Conservation (phyloP, 139 green algal species). For the Coelastrella sp. region DNA sequence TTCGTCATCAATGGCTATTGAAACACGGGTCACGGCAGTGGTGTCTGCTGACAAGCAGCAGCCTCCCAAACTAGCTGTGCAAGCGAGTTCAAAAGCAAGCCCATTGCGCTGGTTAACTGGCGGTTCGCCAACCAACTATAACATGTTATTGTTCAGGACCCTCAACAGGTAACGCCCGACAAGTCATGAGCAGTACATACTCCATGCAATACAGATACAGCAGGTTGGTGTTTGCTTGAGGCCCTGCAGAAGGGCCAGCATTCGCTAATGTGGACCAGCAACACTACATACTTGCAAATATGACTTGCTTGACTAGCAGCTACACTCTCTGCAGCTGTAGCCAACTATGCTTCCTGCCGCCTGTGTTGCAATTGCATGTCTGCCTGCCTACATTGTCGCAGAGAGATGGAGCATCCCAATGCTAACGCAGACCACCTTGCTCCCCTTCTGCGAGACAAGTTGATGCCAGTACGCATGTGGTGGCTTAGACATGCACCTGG, state of each 20-base stretch:
- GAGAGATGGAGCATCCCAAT: slow-evolving; percentile 64
- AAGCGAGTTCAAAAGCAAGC: background rate
- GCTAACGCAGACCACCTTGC: slow-evolving; percentile 73
- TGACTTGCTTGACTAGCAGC: too few relatives aligned
- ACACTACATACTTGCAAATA: too few relatives aligned
- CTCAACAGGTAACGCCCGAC: slow-evolving; percentile 57
- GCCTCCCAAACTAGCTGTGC: background rate
- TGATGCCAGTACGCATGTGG: slow-evolving; percentile 66
- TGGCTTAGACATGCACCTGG: slow-evolving; percentile 37
- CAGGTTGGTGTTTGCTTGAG: too few relatives aligned
- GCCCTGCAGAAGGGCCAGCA: too few relatives aligned
- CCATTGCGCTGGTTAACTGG: slow-evolving; percentile 25
- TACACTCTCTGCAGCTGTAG: too few relatives aligned
- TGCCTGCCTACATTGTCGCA: background rate
- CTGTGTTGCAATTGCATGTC: too few relatives aligned
- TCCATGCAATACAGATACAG: too few relatives aligned
- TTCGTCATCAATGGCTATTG: too few relatives aligned
- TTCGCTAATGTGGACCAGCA: too few relatives aligned
- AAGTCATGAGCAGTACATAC: background rate
- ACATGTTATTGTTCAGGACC: slow-evolving; percentile 72
- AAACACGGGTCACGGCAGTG: background rate
- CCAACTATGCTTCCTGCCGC: too few relatives aligned
- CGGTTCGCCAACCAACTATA: slow-evolving; percentile 21
- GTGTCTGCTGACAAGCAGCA: background rate
- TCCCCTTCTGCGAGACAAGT: slow-evolving; percentile 60